phyloP scores from a whole-genome alignment of 345 rosid genomes.

The Anacardium occidentale region DNA sequence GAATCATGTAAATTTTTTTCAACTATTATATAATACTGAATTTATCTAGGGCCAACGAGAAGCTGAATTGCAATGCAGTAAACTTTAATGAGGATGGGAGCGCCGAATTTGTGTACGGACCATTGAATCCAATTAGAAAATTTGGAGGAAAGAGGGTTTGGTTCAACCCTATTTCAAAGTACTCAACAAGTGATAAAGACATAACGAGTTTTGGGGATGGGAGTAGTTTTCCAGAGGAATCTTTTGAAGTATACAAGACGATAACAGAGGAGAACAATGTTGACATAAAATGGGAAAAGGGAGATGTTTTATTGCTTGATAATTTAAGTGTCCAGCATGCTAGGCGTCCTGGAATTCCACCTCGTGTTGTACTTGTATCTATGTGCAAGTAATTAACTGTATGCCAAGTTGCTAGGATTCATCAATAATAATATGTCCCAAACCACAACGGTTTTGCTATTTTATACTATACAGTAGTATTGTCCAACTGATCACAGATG shows the following conservation, averaged over 20 bases:
- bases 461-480: no score
- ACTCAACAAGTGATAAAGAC: neutral
- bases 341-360: neutral
- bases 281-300: neutral
- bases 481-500: no score
- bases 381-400: neutral
- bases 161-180: neutral
- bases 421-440: no score
- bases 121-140: neutral
- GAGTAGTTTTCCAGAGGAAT: neutral
- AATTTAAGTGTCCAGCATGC: conserved; percentile 2
- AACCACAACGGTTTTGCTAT: no score
- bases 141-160: conserved; percentile 1
- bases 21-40: neutral
- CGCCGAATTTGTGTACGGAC: neutral
- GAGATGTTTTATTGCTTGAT: neutral
- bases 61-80: neutral
- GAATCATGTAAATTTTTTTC: no score
- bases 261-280: neutral
- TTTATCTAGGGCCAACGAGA: neutral
- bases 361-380: neutral
- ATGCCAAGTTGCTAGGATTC: neutral
- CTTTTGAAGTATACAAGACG: neutral
- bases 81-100: neutral
- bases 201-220: neutral